Base-by-base conservation (phyloP, 495 filamentous ascomycete species). In the Neurospora discreta region DNA sequence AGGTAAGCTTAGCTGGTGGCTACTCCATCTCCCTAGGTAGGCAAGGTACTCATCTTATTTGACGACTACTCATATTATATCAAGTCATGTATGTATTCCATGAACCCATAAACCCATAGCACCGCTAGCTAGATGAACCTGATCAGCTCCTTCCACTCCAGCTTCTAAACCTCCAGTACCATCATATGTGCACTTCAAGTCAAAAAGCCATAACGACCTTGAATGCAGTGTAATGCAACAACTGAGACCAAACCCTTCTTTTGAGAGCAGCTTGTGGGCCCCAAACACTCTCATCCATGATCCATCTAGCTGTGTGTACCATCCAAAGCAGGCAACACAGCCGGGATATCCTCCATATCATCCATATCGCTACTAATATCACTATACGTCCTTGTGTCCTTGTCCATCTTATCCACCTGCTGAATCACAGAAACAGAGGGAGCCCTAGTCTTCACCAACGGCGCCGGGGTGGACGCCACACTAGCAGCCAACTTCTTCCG, bases 301-400 rank as follows among this genome's bases (percentile, higher is more conserved):
- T 41, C 16, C 42, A 41, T 41, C 16, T 23, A 46, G 23, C 44
- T 10, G n/a, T 52, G 44, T 1, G 44, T 15, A 26, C 26, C 52
- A 9, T 26, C 15, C 52, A 33, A 8, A 65, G 1, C 68, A 2
- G 76, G 78, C 39, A 76, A 26, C 16, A 65, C 74, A 11, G 79
- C 77, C 26, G 76, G 76, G 58, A 81, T 81, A 69, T 80, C 80
- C 43, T 82, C 78, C 77, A 79, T 79, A 39, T 80, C 77, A 42
- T 78, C 73, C 73, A 77, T 78, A 39, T 78, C 74, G 36, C 77
- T 79, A 60, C 76, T 77, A 6, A 73, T 70, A 1, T 42, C 71
- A 39, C 73, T 71, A 39, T 38, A 33, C 8, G 39, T 40, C 16
- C 46, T 33, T 3, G 71, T n/a, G 5, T 42, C 40, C n/a, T 15